Conservation (phyloP, 805 yeast species). For the Schwanniomyces vanrijiae region DNA sequence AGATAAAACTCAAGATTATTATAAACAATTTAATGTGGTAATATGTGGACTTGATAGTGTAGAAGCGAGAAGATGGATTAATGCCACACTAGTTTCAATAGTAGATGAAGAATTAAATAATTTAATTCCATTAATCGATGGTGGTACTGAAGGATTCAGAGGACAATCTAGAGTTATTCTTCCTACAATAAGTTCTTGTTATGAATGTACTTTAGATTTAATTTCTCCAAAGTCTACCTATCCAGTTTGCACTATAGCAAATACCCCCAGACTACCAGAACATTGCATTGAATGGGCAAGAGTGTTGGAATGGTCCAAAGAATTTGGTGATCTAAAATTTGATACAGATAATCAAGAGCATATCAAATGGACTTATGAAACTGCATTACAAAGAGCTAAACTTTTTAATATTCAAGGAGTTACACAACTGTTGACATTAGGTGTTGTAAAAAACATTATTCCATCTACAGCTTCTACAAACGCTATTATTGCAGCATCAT, state of each 20-base stretch:
- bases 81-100: slow-evolving; percentile 60
- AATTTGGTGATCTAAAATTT: slow-evolving; percentile 45
- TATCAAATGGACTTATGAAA: slow-evolving; percentile 58
- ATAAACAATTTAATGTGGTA: slow-evolving; percentile 65
- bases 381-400: slow-evolving; percentile 59
- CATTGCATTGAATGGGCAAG: slow-evolving; percentile 93
- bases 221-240: slow-evolving; percentile 63
- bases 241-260: slow-evolving; percentile 93
- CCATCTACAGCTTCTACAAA: slow-evolving; percentile 96
- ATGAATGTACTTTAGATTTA: slow-evolving; percentile 85
- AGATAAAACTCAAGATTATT: slow-evolving; percentile 59
- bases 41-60: slow-evolving; percentile 89
- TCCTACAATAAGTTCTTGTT: slow-evolving; percentile 86
- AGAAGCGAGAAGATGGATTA: slow-evolving; percentile 90
- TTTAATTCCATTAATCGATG: slow-evolving; percentile 67
- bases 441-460: slow-evolving; percentile 86
- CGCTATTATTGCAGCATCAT: slow-evolving; percentile 85
- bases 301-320: slow-evolving; percentile 68
- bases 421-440: slow-evolving; percentile 68
- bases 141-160: slow-evolving; percentile 92
- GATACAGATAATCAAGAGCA: slow-evolving; percentile 72
- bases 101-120: slow-evolving; percentile 48
- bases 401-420: slow-evolving; percentile 74
- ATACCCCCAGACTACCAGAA: slow-evolving; percentile 91
- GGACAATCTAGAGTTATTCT: slow-evolving; percentile 88